Evolutionary conservation across 345 rosid species (phyloP), one percentile per base, ranked within the genome.

Genomic region (Turritis glabra): DNA sequence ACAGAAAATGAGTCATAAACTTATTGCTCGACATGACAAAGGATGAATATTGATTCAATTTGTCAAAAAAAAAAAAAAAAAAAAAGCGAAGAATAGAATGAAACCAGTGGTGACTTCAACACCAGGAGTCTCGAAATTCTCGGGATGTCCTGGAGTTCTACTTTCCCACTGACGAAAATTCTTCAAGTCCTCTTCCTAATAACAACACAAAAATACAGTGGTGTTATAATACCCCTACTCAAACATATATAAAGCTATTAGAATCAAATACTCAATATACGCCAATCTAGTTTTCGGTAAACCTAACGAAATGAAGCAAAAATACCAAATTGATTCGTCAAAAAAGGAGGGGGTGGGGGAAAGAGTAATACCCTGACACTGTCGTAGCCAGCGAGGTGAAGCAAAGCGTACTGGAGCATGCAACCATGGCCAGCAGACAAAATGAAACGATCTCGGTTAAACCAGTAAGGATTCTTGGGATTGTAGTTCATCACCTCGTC

Each of bases 121-220:
- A 14, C 98, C 99, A 26, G 97, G 98, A 44, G 99, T 96, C 85
- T 92, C 99, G 40, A 96, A 96, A 80, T 92, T 96, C 88, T 95
- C 98, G 1, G 99, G 99, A 74, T 96, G 99, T 73, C 98, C 98
- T 9, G 99, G 99, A 15, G 98, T 96, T 63, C 7, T 87, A 82
- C 99, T 96, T 78, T 80, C 98, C 99, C 97, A 96, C 19, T 96
- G 99, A 50, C 99, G 86, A 80, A 96, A 96, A 4, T 10, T 23
- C 90, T 84, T 89, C 90, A 90, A 87, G 69, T 96, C 99, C 50
- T 92, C 91, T 56, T 88, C 98, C 99, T 96, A 54, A 65, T 13
- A n/a, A 40, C 44, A 57, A 5, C 35, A n/a, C n/a, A n/a, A n/a
- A n/a, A n/a, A n/a, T n/a, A n/a, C n/a, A n/a, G n/a, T n/a, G n/a